Conservation (phyloP, 495 filamentous ascomycete genomes). For the Penicillium egyptiacum region DNA sequence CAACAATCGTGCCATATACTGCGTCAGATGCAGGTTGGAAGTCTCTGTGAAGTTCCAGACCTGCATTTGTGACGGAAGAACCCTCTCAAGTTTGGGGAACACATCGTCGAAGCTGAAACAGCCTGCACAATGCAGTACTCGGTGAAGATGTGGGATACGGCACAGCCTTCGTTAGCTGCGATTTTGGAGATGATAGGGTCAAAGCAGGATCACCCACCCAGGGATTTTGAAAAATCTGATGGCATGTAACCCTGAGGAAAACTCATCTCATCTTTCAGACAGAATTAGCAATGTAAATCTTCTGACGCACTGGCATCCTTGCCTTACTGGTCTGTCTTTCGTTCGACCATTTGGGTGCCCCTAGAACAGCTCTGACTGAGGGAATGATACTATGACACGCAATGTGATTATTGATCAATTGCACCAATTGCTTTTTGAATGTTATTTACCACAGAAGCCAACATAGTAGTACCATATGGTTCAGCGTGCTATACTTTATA, state of each 20-base stretch:
- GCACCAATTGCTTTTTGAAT: neutral
- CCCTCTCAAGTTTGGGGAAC: neutral
- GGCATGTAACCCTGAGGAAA: no score
- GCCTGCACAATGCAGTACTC: neutral
- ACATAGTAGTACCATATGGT: neutral
- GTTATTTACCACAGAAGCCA: neutral
- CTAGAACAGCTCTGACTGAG: neutral
- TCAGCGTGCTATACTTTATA: no score
- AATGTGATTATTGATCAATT: neutral
- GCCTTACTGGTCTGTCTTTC: no score
- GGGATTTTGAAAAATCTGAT: no score
- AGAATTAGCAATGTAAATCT: no score
- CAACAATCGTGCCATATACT: neutral
- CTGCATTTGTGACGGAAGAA: neutral
- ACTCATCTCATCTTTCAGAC: no score
- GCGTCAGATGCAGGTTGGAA: neutral
- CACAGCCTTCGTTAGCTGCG: neutral
- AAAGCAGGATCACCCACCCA: neutral
- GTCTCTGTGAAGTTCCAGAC: neutral
- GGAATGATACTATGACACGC: neutral
- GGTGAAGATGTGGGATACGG: neutral
- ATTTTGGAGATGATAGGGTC: neutral
- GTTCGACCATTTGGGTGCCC: no score
- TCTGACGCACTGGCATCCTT: no score
- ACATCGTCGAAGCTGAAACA: neutral